Base-by-base conservation (phyloP, 2,329 filamentous ascomycete species). In the Paraphoma chrysanthemicola region DNA sequence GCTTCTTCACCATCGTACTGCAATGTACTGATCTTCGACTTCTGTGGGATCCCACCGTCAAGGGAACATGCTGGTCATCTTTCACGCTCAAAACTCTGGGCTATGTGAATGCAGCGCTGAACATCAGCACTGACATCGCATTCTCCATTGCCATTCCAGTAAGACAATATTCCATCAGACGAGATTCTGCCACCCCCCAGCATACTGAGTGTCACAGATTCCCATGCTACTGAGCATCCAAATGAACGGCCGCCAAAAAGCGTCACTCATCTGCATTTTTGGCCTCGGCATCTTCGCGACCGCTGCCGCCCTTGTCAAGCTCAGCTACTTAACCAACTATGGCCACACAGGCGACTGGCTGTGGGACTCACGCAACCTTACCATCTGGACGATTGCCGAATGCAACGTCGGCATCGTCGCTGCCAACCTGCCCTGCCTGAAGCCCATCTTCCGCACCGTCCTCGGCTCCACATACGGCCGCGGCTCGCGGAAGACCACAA, bases 11-110 rank as follows among this genome's bases (percentile, higher is more conserved):
- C 0, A 58, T 84, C 1, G 53, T 84, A 1, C 66, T 83, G 1
- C 81, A 85, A 55, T 85, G 83, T 47, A 77, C 74, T 6, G 75
- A 84, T 42, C 67, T 84, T 1, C 73, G 77, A 6, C 57, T 79
- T 0, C 73, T 78, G 29, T 85, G 82, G 82, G 80, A 85, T 57
- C 44, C 39, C 0, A 66, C 63, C 0, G 70, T 79, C 1, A 64
- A 74, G 9, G 69, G 75, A 0, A 76, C 70, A 1, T 85, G 83
- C 59, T 85, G 81, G 77, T 54, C 70, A 0, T 55, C 66, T 6
- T 45, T 48, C 1, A 81, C 78, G 0, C 68, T 83, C 5, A 72
- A 79, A 30, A 72, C 64, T 0, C 68, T 85, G 1, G 77, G 78
- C 10, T 83, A 81, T 55, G 76, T 77, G 57, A 82, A 83, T 69